These are phyloP conservation scores for Calophaca sinica DNA, from an alignment of 306 rosid genomes.

Conservation along the genomic window DNA sequence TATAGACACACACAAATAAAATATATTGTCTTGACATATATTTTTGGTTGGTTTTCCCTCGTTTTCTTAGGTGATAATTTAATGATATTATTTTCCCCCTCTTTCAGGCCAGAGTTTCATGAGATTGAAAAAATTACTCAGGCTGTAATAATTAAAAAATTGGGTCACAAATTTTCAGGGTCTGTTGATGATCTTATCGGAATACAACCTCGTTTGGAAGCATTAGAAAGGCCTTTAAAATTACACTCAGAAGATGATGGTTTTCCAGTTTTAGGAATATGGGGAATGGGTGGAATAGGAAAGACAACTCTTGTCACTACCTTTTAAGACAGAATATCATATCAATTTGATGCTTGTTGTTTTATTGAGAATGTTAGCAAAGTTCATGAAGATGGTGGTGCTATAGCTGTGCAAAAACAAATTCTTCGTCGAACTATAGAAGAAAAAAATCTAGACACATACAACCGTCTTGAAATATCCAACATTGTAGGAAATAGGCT, in stretches of 20 bases:
- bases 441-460: background rate
- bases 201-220: conserved; percentile 23
- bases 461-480: background rate
- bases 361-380: background rate
- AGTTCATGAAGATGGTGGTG: background rate
- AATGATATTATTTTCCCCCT: background rate
- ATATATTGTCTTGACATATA: no score
- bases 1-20: no score
- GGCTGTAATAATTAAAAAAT: background rate
- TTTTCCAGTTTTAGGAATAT: conserved; percentile 1
- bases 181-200: conserved; percentile 17
- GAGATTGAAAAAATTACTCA: background rate
- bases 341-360: conserved; percentile 26
- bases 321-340: conserved; percentile 23
- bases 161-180: background rate
- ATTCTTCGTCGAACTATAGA: background rate
- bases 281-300: conserved; percentile 32
- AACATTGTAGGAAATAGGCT: background rate
- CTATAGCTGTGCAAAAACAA: background rate
- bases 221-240: conserved; percentile 4
- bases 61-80: background rate
- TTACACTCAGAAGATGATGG: background rate
- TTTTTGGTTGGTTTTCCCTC: background rate
- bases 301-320: background rate
- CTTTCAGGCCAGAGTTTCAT: background rate